phyloP scores from a whole-genome alignment of 306 rosid species.

The Vigna trinervia region DNA sequence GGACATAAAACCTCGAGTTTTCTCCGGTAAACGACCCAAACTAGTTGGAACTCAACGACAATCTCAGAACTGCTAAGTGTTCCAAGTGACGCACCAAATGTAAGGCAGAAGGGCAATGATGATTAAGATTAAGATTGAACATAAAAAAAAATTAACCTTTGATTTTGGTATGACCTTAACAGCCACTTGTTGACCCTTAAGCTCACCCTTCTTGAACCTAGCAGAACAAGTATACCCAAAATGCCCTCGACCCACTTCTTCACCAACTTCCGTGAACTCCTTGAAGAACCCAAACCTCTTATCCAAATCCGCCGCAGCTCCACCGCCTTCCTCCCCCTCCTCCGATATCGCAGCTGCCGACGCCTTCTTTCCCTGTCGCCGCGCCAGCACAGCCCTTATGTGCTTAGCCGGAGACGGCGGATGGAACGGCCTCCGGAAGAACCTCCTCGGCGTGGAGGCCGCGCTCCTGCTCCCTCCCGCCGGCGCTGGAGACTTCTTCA shows the following conservation, averaged over 20 bases:
- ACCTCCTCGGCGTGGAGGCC: conserved; percentile 82
- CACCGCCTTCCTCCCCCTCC: conserved; percentile 65
- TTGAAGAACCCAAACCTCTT: conserved; percentile 97
- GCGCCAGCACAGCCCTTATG: conserved; percentile 73
- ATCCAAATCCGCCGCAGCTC: conserved; percentile 72
- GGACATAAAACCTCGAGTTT: conserved; percentile 28
- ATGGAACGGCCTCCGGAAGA: conserved; percentile 86
- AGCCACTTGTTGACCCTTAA: conserved; percentile 88
- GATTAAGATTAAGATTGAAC: not conserved
- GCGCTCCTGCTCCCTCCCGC: conserved; percentile 59
- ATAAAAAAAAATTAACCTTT: conserved; percentile 59
- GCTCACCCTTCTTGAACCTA: conserved; percentile 90
- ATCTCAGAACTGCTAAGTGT: conserved; percentile 6
- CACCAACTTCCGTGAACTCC: conserved; percentile 87
- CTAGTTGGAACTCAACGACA: not conserved
- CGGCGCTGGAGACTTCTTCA: conserved; percentile 69
- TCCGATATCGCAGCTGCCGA: conserved; percentile 76
- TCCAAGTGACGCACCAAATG: conserved; percentile 11
- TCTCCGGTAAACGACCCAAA: conserved; percentile 6
- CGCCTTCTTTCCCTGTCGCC: conserved; percentile 82
- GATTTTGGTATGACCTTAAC: conserved; percentile 93
- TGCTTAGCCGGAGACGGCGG: conserved; percentile 99
- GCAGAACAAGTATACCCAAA: conserved; percentile 99
- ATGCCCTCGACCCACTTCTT: conserved; percentile 98
- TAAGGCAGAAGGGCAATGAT: conserved; percentile 1